Evolutionary conservation across 2,329 filamentous ascomycete species (phyloP).

Genomic region (Berkeleyomyces rouxiae): DNA sequence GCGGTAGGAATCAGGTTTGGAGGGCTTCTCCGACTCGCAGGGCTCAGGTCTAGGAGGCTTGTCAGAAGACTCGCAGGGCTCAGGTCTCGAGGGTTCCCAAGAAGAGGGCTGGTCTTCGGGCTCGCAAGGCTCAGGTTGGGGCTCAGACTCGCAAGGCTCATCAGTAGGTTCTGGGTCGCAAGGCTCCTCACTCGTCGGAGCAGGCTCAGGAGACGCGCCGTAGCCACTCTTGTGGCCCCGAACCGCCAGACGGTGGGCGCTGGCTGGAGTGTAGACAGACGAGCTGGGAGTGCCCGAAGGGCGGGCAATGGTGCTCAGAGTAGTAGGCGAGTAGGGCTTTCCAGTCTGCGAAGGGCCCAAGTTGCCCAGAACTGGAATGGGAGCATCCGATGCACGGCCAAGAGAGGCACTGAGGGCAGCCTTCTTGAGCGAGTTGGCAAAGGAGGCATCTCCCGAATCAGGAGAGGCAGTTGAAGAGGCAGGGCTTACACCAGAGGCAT

Average conservation of each 20-base stretch:
- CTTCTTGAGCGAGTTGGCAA: slow-evolving; percentile 9
- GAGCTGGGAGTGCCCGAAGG: slow-evolving; percentile 9
- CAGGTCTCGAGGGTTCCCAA: background rate
- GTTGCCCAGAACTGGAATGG: slow-evolving; percentile 5
- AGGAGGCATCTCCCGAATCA: background rate
- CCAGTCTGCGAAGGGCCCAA: background rate
- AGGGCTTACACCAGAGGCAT: background rate
- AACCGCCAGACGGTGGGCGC: slow-evolving; percentile 14
- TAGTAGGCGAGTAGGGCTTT: background rate
- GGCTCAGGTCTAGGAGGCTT: slow-evolving; percentile 5
- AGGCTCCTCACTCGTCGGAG: slow-evolving; percentile 13
- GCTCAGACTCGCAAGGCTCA: slow-evolving; percentile 9
- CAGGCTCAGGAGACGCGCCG: slow-evolving; percentile 14
- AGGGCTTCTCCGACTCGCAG: background rate
- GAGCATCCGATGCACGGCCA: slow-evolving; percentile 12
- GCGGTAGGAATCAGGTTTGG: background rate
- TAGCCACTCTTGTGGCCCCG: slow-evolving; percentile 14
- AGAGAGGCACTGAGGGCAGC: slow-evolving; percentile 12
- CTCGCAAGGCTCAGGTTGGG: slow-evolving; percentile 8
- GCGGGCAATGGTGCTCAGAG: slow-evolving; percentile 5
- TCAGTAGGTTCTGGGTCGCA: slow-evolving; percentile 9
- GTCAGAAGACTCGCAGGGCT: slow-evolving; percentile 5
- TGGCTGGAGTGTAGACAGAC: slow-evolving; percentile 12
- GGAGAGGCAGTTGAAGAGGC: background rate
- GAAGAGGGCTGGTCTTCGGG: background rate